Conservation (phyloP, 2,329 filamentous ascomycete genomes). For the Aspergillus niger region DNA sequence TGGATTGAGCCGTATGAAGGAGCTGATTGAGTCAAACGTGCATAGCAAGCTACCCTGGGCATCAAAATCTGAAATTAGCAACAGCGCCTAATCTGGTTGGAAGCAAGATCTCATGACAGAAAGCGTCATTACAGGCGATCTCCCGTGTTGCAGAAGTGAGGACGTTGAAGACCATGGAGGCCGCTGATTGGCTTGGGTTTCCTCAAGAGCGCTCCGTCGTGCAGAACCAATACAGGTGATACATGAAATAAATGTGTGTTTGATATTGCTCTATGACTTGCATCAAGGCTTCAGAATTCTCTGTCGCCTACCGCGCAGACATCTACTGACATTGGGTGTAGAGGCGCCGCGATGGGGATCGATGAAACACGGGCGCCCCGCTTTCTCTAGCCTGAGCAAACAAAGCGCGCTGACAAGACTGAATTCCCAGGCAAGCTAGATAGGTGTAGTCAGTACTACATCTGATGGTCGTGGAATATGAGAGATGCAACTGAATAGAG, state of each 20-base stretch:
- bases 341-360: neutral
- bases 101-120: slow-evolving; percentile 9
- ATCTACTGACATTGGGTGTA: neutral
- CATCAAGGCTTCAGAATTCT: neutral
- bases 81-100: slow-evolving; percentile 20
- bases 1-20: slow-evolving; percentile 10
- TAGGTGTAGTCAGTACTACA: neutral
- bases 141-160: slow-evolving; percentile 17
- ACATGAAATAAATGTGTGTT: neutral
- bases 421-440: neutral
- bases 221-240: neutral
- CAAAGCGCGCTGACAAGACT: neutral
- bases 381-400: neutral
- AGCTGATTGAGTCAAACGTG: neutral
- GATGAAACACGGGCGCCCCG: slow-evolving; percentile 7
- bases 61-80: slow-evolving; percentile 23
- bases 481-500: neutral
- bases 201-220: slow-evolving; percentile 10
- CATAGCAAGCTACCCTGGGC: slow-evolving; percentile 14
- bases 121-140: neutral
- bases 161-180: neutral
- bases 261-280: neutral
- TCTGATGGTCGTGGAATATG: neutral
- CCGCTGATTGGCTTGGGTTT: slow-evolving; percentile 8
- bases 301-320: neutral